Evolutionary conservation across 2,329 filamentous ascomycete species (phyloP), one percentile per base, ranked within the genome.

Genomic region (Aureobasidium sp.): DNA sequence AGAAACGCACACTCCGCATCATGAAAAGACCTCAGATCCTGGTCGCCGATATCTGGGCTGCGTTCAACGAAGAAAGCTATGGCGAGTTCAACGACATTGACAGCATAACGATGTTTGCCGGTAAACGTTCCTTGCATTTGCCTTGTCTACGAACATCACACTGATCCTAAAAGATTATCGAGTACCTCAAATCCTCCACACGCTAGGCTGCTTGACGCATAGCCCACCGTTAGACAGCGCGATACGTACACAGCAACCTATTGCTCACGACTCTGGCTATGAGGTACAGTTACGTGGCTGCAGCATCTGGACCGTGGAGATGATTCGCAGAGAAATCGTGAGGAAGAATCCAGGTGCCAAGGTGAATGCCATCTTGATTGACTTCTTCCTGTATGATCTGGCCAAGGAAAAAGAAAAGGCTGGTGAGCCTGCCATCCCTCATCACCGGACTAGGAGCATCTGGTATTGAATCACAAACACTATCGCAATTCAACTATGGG

Each of bases 1-100:
- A 93, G 59, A 86, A 86, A 11, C 85, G 86, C 48, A 82, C 81
- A 62, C 86, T 99, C 2, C 87, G 91, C 15, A 83, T 99, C 65
- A 85, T 96, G 71, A 99, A 99, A 76, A 86, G 95, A 12, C 92
- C 94, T 1, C 94, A 99, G 75, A 99, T 99, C 64, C 82, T 97
- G 22, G 92, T 96, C 2, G 95, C 95, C 24, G 94, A 99, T 73
- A 73, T 97, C 0, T 99, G 95, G 95, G 95, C 94, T 5, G 95
- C 91, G 65, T 97, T 97, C 72, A 85, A 93, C 59, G 91, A 91
- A 49, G 80, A 87, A 67, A 81, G 83, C 29, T 92, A 87, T 69
- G 95, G 94, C 35, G 79, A 82, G 31, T 99, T 99, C 74, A 72
- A 85, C 62, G 94, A 99, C 71, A 96, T 99, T 68, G 88, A 94